Evolutionary conservation across 1,139 yeast genomes (phyloP).

Genomic region (Sugiyamaella paludigena): DNA sequence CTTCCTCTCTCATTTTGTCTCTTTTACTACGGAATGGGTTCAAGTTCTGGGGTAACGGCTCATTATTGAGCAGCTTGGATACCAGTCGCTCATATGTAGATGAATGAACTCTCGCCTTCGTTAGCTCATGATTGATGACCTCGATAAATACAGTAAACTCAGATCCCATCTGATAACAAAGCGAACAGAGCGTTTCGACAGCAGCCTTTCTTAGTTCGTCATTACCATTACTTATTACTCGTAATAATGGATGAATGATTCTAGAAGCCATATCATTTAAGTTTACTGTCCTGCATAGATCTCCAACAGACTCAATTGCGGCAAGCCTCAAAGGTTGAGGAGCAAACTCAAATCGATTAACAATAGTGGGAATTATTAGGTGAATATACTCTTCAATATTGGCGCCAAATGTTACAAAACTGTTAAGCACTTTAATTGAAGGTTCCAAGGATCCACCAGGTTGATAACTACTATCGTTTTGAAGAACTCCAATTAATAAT

Average conservation of each 20-base stretch:
- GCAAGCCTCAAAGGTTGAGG: slow-evolving; percentile 57
- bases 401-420: slow-evolving; percentile 85
- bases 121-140: slow-evolving; percentile 68
- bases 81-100: slow-evolving; percentile 79
- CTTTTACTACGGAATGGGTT: slow-evolving; percentile 49
- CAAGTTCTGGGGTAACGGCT: slow-evolving; percentile 78
- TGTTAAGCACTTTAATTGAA: slow-evolving; percentile 73
- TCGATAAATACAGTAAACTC: slow-evolving; percentile 90
- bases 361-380: slow-evolving; percentile 79
- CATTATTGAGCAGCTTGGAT: slow-evolving; percentile 76
- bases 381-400: slow-evolving; percentile 88
- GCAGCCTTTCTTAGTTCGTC: slow-evolving; percentile 62
- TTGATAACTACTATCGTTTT: slow-evolving; percentile 53
- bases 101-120: slow-evolving; percentile 64
- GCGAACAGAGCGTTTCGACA: slow-evolving; percentile 76
- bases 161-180: slow-evolving; percentile 75
- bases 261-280: slow-evolving; percentile 88
- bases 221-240: slow-evolving; percentile 59
- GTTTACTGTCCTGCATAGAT: slow-evolving; percentile 68
- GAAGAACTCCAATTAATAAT: slow-evolving; percentile 70
- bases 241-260: slow-evolving; percentile 78
- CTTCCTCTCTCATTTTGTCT: slow-evolving; percentile 54
- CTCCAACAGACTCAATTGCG: slow-evolving; percentile 83
- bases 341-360: slow-evolving; percentile 73
- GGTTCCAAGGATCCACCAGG: slow-evolving; percentile 57